These are phyloP conservation scores for Fusarium guadeloupense DNA, from an alignment of 2,329 filamentous ascomycete species.

Conservation along the genomic window DNA sequence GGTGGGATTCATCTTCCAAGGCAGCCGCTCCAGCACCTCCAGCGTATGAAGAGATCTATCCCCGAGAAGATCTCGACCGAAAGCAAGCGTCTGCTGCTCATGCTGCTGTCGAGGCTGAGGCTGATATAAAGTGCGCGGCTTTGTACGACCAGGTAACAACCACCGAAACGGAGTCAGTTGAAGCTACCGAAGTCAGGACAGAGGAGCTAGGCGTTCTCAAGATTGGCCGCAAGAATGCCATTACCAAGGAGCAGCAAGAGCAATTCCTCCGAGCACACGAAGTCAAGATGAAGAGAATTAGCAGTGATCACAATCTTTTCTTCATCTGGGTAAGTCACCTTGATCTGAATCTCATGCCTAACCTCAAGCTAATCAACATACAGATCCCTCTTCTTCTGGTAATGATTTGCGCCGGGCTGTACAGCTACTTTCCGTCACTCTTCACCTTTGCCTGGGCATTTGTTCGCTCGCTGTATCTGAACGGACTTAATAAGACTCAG, in stretches of 20 bases:
- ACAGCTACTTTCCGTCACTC: slow-evolving; percentile 61
- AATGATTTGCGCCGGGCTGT: slow-evolving; percentile 60
- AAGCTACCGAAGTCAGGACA: slow-evolving; percentile 49
- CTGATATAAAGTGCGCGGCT: slow-evolving; percentile 65
- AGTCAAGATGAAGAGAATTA: slow-evolving; percentile 69
- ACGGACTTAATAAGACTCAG: slow-evolving; percentile 41
- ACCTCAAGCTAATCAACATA: slow-evolving; percentile 31
- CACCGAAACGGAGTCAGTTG: slow-evolving; percentile 49
- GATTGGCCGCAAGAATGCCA: slow-evolving; percentile 70
- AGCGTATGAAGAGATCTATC: slow-evolving; percentile 83
- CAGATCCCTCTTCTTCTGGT: slow-evolving; percentile 61
- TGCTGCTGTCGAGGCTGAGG: slow-evolving; percentile 66
- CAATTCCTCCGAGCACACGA: slow-evolving; percentile 69
- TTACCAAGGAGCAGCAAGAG: slow-evolving; percentile 72
- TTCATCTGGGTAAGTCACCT: slow-evolving; percentile 69
- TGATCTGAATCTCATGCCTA: background rate
- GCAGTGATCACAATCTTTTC: slow-evolving; percentile 72
- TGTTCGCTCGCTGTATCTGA: slow-evolving; percentile 45
- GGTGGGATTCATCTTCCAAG: slow-evolving; percentile 72
- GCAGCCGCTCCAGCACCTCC: slow-evolving; percentile 67
- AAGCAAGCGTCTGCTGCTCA: slow-evolving; percentile 68
- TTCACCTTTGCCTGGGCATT: slow-evolving; percentile 50
- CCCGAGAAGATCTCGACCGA: slow-evolving; percentile 60
- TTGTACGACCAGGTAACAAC: slow-evolving; percentile 59
- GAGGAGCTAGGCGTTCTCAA: slow-evolving; percentile 60